Base-by-base conservation (phyloP, 352 stramenopile genomes). In the Phytophthora citricola region DNA sequence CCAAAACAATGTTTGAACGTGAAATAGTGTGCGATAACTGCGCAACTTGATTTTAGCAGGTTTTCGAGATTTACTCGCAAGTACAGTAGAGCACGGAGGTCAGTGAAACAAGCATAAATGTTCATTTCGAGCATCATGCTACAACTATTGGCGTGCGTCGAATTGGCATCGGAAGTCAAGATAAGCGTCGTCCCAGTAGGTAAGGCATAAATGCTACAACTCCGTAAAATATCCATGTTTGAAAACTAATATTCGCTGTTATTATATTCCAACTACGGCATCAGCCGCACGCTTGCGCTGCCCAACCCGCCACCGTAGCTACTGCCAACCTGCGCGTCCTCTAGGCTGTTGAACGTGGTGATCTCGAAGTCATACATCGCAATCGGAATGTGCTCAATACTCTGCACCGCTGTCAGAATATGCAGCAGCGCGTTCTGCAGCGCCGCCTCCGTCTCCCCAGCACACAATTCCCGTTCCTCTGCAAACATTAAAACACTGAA, bases 311-410 rank as follows among this genome's bases (percentile, higher is more conserved):
- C 66, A 1, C 58, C 66, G 54, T 89, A 86, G 27, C 51, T 71
- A 54, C 70, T 73, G 9, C 78, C 76, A 45, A 53, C 71, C 32
- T 87, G 81, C 40, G 81, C 77, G 2, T 70, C 76, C 36, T 90
- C 81, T 48, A 87, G 57, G 47, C 67, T 88, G 8, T 58, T 75
- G 31, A 70, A 87, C n/a, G 73, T 75, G n/a, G 49, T 66, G 57
- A 90, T 90, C 63, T 95, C 85, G 66, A 93, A 95, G 68, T 95
- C 80, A 69, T 95, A 95, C 80, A 93, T 95, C 27, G 74, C 81
- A 60, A 75, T 83, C 3, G 87, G 83, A 40, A 95, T 91, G 69
- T 93, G 85, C 29, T 92, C 82, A 43, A 92, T 92, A 29, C 66
- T 81, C 71, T 95, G 87, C 31, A 95, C 87, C 1, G 78, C 80